Base-by-base conservation (phyloP, 2,329 filamentous ascomycete genomes). In the Aspergillus candidus region DNA sequence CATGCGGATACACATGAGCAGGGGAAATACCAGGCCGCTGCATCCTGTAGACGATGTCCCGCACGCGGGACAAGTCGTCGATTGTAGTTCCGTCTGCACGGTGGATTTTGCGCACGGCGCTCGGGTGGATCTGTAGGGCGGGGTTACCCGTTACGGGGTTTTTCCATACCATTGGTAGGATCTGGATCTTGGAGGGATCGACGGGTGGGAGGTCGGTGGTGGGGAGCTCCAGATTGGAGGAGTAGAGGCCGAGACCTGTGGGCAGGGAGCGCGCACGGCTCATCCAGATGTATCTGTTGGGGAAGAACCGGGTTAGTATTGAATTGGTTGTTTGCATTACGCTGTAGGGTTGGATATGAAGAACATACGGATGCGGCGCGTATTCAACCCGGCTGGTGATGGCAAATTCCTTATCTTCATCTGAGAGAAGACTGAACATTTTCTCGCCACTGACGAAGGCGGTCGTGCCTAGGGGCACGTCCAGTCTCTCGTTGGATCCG, bases 81-180 rank as follows among this genome's bases (percentile, higher is more conserved):
- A 89, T 71, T 4, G 88, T 76, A 0, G 70, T 75, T 2, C 85
- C 84, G 49, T 87, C 79, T 1, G 70, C 72, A 2, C 83, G 69
- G 52, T 88, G 83, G 50, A 90, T 76, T 56, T 78, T 81, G 38
- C 82, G 77, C 36, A 88, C 74, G 0, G 85, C 84, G 6, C 79
- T 82, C 0, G 86, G 86, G 53, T 90, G 86, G 32, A 89, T 73
- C 63, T 89, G 85, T 15, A 90, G 69, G 1, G 86, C 82, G 6
- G 88, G 69, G 10, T 75, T 73, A 6, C 81, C 82, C 0, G 83
- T 88, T 3, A 82, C 73, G 0, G 85, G 84, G 59, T 89, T 90
- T 55, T 78, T 78, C 85, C 85, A 91, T 64, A 77, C 80, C 79
- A 90, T 84, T 17, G 86, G 85, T 32, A 88, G 72, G 48, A 83